Evolutionary conservation across 441 rosid species (phyloP), one percentile per base, ranked within the genome.

Genomic region (Capsella rubella): DNA sequence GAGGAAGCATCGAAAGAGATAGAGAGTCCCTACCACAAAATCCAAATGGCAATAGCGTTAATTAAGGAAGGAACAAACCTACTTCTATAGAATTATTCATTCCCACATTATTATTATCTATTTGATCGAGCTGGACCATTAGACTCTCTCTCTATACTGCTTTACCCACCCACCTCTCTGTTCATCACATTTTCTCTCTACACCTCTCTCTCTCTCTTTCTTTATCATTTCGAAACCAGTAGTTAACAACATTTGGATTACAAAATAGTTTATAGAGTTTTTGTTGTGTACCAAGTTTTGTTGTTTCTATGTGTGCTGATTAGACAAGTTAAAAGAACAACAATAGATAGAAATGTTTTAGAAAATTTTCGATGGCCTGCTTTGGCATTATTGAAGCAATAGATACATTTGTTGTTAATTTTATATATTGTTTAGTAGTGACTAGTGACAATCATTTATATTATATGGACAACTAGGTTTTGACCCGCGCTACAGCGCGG

Each of bases 11-110:
- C 55, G 54, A 21, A 15, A 52, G 3, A 68, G 4, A 69, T 3
- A 69, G 40, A 37, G 42, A 39, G 66, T 54, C 65, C 61, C 73
- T 57, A 75, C 79, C 70, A 62, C 43, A 52, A n/a, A 69, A 69
- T 68, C 35, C 21, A 63, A 64, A 65, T 64, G 80, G 72, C 76
- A 65, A 71, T 58, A 34, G 57, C 80, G 80, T 77, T 57, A 71
- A 77, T 65, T 71, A 71, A 77, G 76, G 76, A 71, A 77, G 34
- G 15, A 64, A 57, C 68, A 77, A 64, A 76, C 67, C 80, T 76
- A 53, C 67, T 71, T 64, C 72, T n/a, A 13, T 64, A 40, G 0
- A 51, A 10, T 57, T 58, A 58, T 15, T 10, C 43, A 34, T 5
- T 42, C 15, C 3, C 12, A 11, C n/a, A 43, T 43, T 14, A 13